These are phyloP conservation scores for Thymus mandschuricus DNA, from an alignment of 257 asterid species.

Conservation along the genomic window DNA sequence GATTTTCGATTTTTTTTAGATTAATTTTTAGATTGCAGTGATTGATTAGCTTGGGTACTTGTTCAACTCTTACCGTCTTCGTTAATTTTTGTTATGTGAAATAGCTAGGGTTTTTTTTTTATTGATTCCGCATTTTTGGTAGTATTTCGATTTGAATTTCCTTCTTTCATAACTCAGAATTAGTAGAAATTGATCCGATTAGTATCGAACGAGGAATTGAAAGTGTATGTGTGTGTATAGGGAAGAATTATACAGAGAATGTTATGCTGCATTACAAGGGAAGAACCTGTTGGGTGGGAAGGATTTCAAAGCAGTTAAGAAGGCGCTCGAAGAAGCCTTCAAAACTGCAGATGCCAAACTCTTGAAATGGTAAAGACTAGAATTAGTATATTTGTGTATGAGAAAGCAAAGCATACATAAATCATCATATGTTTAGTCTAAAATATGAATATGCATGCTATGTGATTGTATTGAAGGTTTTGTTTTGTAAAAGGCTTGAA, in stretches of 20 bases:
- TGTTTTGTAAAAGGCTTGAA: constrained; percentile 92
- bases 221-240: constrained; percentile 39
- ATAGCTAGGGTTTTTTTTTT: background rate
- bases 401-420: background rate
- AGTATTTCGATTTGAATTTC: background rate
- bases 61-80: background rate
- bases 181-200: background rate
- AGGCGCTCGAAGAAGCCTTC: constrained; percentile 77
- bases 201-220: no score
- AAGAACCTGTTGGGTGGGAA: constrained; percentile 60
- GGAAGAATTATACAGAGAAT: constrained; percentile 86
- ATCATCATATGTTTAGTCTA: constrained; percentile 29
- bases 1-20: background rate
- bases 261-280: constrained; percentile 71
- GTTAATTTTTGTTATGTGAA: background rate
- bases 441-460: constrained; percentile 43
- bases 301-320: constrained; percentile 57
- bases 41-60: background rate
- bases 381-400: background rate
- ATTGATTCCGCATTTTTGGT: background rate
- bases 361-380: constrained; percentile 58
- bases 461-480: constrained; percentile 67
- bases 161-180: background rate
- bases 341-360: constrained; percentile 69
- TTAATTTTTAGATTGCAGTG: background rate